These are phyloP conservation scores for Malassezia japonica DNA, from an alignment of 1,284 basidiomycete species.

Conservation along the genomic window DNA sequence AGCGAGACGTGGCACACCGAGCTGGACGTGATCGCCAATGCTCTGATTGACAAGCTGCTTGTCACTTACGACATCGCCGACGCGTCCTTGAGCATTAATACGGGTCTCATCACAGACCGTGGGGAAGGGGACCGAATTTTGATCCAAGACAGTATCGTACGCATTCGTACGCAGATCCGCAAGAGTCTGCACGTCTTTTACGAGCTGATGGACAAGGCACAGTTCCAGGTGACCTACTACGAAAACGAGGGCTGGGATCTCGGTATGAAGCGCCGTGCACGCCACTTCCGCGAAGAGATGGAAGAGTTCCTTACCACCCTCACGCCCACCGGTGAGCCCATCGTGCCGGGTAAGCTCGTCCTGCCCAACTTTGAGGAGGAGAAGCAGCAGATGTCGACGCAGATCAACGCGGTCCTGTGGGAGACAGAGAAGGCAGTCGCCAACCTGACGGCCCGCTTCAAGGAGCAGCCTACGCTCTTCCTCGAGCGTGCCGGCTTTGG, in stretches of 20 bases:
- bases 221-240: slow-evolving; percentile 36
- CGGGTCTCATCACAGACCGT: too few relatives aligned
- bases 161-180: slow-evolving; percentile 26
- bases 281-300: slow-evolving; percentile 8
- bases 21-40: not conserved
- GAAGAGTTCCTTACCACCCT: not conserved
- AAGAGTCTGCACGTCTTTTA: slow-evolving; percentile 28
- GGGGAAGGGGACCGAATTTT: too few relatives aligned
- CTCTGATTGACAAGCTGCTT: slow-evolving; percentile 2
- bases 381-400: not conserved
- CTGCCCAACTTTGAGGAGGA: not conserved
- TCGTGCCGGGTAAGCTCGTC: not conserved
- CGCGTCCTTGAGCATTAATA: too few relatives aligned
- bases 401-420: slow-evolving; percentile 3
- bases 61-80: slow-evolving; percentile 2
- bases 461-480: not conserved
- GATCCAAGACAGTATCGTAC: slow-evolving; percentile 26
- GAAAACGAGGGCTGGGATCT: slow-evolving; percentile 40
- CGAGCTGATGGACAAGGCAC: slow-evolving; percentile 31
- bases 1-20: slow-evolving; percentile 3
- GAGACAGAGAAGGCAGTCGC: slow-evolving; percentile 4
- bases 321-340: not conserved
- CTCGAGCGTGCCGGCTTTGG: not conserved
- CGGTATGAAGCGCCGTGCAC: slow-evolving; percentile 8
- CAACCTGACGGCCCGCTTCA: not conserved